phyloP scores from a whole-genome alignment of 176 grass and related monocot species.

The Cocos nucifera region DNA sequence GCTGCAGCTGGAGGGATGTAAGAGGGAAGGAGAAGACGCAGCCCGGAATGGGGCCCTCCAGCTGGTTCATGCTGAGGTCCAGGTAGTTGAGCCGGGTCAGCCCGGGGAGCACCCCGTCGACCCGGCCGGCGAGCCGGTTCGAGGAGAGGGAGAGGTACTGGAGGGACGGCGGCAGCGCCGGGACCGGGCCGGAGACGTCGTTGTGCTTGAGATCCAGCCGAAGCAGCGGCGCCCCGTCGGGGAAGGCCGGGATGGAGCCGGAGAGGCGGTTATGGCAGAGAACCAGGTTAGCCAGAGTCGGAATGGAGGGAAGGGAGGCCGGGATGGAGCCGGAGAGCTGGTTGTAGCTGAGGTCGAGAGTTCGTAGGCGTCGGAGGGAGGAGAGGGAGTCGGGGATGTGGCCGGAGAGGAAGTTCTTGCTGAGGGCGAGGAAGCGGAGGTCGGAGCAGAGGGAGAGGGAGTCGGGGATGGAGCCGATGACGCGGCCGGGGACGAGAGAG shows the following conservation, averaged over 20 bases:
- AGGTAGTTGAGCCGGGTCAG: conserved; percentile 59
- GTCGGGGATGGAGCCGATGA: conserved; percentile 45
- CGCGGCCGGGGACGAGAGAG: conserved; percentile 77
- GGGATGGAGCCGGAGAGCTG: conserved; percentile 60
- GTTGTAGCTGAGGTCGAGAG: conserved; percentile 93
- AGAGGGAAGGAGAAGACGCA: conserved; percentile 60
- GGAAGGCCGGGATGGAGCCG: conserved; percentile 54
- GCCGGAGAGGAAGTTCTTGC: conserved; percentile 88
- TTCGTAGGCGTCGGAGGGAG: conserved; percentile 57
- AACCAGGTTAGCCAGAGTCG: conserved; percentile 59
- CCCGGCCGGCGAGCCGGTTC: conserved; percentile 47
- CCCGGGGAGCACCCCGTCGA: conserved; percentile 36
- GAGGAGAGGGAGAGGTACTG: conserved; percentile 69
- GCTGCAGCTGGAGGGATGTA: conserved; percentile 75
- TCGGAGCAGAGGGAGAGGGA: conserved; percentile 32
- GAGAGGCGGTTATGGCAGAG: conserved; percentile 80
- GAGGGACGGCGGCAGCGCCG: conserved; percentile 36
- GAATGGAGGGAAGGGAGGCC: conserved; percentile 39
- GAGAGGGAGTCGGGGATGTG: conserved; percentile 40
- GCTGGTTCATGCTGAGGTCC: conserved; percentile 78
- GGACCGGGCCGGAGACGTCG: conserved; percentile 40
- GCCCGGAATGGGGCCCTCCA: conserved; percentile 53
- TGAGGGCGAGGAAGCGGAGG: conserved; percentile 81
- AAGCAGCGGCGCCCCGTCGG: conserved; percentile 45
- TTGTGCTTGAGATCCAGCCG: conserved; percentile 86